These are phyloP conservation scores for Fagopyrum homotropicum DNA, from an alignment of 148 eudicot genomes.

Conservation along the genomic window DNA sequence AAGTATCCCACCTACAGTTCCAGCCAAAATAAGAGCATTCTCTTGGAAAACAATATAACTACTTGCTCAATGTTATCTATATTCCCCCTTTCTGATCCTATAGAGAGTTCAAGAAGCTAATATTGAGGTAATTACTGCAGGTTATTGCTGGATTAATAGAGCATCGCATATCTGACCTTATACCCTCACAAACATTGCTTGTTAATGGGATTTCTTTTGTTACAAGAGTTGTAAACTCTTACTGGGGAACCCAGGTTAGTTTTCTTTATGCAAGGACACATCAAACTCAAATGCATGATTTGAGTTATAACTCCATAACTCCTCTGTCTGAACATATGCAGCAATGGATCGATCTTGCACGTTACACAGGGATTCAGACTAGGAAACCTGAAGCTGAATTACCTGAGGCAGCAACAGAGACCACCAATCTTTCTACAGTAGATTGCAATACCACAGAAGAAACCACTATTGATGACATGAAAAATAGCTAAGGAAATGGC, in stretches of 20 bases:
- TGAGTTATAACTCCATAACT: not conserved
- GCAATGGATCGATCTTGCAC: conserved; percentile 99
- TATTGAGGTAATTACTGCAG: conserved; percentile 32
- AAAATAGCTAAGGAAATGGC: conserved; percentile 22
- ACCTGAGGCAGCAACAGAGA: conserved; percentile 28
- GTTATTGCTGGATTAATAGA: conserved; percentile 91
- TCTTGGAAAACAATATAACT: not conserved
- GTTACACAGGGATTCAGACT: conserved; percentile 76
- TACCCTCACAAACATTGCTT: conserved; percentile 64
- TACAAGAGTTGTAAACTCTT: conserved; percentile 71
- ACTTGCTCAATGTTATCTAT: not conserved
- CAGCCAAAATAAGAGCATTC: no score
- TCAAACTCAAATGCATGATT: not conserved
- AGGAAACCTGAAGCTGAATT: conserved; percentile 42
- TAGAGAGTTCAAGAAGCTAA: not conserved
- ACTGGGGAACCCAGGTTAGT: conserved; percentile 95
- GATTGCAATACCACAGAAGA: conserved; percentile 50
- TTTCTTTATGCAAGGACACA: not conserved
- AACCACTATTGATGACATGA: conserved; percentile 46
- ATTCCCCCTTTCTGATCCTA: not conserved
- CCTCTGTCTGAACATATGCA: conserved; percentile 30
- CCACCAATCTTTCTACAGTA: conserved; percentile 32
- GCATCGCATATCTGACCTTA: conserved; percentile 78
- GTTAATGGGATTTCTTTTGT: conserved; percentile 75
- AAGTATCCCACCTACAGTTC: no score